Conservation (phyloP, 495 filamentous ascomycete genomes). For the Annulohypoxylon moriforme region DNA sequence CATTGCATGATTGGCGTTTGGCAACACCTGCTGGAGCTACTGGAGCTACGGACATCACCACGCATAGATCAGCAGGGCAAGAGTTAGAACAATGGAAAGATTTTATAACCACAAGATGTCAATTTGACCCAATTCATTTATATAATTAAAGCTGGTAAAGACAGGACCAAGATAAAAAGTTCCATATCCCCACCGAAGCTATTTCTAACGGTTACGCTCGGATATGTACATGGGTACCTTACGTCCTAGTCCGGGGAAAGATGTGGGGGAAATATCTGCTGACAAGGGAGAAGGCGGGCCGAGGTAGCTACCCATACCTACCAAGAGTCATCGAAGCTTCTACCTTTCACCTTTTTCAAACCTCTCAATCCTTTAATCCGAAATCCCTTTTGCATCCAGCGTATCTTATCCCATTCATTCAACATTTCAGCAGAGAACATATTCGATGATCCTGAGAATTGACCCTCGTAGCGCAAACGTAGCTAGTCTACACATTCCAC, state of each 20-base stretch:
- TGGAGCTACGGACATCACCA: slow-evolving; percentile 20
- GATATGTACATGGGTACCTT: slow-evolving; percentile 12
- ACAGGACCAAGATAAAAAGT: background rate
- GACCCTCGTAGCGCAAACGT: slow-evolving; percentile 39
- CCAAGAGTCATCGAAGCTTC: slow-evolving; percentile 30
- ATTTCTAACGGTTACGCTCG: slow-evolving; percentile 29
- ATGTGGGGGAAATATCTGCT: slow-evolving; percentile 24
- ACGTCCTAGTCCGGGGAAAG: slow-evolving; percentile 30
- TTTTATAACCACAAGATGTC: background rate
- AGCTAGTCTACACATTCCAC: slow-evolving; percentile 44
- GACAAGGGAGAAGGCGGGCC: slow-evolving; percentile 17
- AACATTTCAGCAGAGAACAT: background rate
- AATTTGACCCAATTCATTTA: background rate
- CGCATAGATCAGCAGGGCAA: slow-evolving; percentile 23
- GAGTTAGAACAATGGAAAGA: slow-evolving; percentile 12
- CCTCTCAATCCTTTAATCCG: slow-evolving; percentile 27
- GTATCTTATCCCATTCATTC: background rate
- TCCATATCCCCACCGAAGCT: background rate
- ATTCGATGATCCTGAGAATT: slow-evolving; percentile 39
- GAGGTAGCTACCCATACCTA: slow-evolving; percentile 17
- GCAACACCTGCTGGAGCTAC: slow-evolving; percentile 7
- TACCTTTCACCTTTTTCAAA: slow-evolving; percentile 11
- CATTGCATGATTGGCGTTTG: slow-evolving; percentile 44
- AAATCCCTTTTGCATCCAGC: background rate
- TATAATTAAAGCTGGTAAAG: background rate